Percentiles rank a stretch among this genome's conserved stretches.
Evolutionary conservation across 805 yeast species (phyloP).

Genomic region (Ogataea ramenticola): DNA sequence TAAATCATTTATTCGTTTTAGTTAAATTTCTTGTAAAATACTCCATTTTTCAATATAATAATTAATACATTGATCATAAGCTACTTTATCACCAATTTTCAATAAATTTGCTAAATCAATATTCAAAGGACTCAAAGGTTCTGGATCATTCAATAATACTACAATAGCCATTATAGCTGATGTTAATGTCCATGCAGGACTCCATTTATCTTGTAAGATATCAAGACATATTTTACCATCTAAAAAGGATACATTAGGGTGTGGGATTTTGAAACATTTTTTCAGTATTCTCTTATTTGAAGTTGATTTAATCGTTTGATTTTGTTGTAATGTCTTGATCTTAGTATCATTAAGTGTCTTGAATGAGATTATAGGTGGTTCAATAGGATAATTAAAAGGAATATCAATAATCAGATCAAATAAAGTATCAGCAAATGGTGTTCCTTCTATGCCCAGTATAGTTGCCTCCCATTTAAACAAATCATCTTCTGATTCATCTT

Average conservation of each 20-base stretch:
- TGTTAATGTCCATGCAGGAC: constrained; percentile 66
- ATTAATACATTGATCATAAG: constrained; percentile 33
- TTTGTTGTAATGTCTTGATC: neutral
- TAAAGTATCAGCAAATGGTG: constrained; percentile 44
- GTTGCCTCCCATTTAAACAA: constrained; percentile 44
- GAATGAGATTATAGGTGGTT: constrained; percentile 53
- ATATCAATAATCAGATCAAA: constrained; percentile 44
- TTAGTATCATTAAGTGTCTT: constrained; percentile 7
- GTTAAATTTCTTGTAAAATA: constrained; percentile 4
- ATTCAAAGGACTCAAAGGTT: constrained; percentile 65
- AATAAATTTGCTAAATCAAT: constrained; percentile 59
- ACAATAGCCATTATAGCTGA: constrained; percentile 51
- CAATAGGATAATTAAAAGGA: constrained; percentile 44
- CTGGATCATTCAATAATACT: constrained; percentile 54
- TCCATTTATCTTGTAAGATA: constrained; percentile 54
- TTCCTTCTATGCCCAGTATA: constrained; percentile 43
- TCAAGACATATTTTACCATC: constrained; percentile 71
- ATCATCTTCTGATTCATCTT: constrained; percentile 22
- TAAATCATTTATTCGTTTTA: too few relatives aligned
- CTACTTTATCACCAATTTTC: constrained; percentile 38
- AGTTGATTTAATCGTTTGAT: neutral
- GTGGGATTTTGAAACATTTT: constrained; percentile 29
- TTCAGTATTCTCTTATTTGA: neutral
- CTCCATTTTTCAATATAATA: constrained; percentile 27
- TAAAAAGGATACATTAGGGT: constrained; percentile 40